Conservation (phyloP, 768 basidiomycete genomes). For the Tricholoma flavovirens region DNA sequence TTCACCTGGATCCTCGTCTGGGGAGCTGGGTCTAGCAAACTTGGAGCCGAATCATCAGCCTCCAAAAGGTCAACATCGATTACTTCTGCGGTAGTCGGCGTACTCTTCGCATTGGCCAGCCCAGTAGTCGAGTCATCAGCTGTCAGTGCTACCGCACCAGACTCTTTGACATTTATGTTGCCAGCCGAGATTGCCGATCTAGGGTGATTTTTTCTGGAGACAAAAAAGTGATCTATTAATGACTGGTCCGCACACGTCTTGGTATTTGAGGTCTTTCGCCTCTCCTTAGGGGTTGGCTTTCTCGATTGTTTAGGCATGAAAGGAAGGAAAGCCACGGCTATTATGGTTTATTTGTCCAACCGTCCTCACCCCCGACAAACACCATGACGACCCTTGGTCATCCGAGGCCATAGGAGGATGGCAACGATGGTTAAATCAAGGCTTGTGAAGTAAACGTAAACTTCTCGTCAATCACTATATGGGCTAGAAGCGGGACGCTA, state of each 20-base stretch:
- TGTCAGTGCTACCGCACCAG: too few species aligned
- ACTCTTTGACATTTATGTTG: not conserved
- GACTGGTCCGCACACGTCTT: slow-evolving; percentile 1
- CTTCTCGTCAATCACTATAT: too few species aligned
- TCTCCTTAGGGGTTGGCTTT: not conserved
- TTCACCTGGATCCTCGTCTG: not conserved
- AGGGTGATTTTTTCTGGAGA: not conserved
- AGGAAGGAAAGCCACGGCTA: not conserved
- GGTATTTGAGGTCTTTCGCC: not conserved
- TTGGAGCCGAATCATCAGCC: not conserved
- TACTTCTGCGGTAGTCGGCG: not conserved
- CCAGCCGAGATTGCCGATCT: not conserved
- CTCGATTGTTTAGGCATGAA: slow-evolving; percentile 8
- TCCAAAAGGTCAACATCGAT: slow-evolving; percentile 10
- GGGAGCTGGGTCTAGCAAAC: not conserved
- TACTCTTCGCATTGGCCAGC: not conserved
- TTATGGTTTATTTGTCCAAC: not conserved
- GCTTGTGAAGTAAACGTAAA: too few species aligned
- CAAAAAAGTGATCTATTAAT: slow-evolving; percentile 7
- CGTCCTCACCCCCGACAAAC: too few species aligned
- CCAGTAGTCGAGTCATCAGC: not conserved
- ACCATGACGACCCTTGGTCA: too few species aligned
- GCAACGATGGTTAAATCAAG: too few species aligned
- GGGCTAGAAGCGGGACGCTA: too few species aligned
- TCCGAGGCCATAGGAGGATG: too few species aligned